Evolutionary conservation across 2,329 filamentous ascomycete species (phyloP), one percentile per base, ranked within the genome.

Genomic region (Sarocladium kiliense): DNA sequence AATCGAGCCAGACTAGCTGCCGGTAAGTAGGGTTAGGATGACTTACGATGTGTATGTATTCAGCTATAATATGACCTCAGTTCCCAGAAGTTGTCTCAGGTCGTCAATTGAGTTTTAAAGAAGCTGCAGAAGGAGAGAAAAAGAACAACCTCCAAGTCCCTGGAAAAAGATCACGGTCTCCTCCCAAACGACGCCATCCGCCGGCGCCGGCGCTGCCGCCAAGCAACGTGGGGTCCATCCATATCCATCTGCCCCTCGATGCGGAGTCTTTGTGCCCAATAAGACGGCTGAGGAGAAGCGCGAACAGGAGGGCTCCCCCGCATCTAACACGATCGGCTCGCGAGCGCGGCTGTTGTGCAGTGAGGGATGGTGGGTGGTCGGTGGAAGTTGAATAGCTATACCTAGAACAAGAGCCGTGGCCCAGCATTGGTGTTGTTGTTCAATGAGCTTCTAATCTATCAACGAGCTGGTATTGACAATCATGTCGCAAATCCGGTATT

Each of bases 271-370:
- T 25, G 21, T 19, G 50, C 34, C 44, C 50, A 53, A 53, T 53
- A 19, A 53, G 36, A 53, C 5, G 19, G 26, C 19, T 30, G 32
- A 41, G 21, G 19, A 53, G 12, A 18, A 39, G 9, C 10, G 11
- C 30, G 50, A 39, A 23, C 4, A 41, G 21, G 21, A n/a, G 21
- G 50, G 36, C 18, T 53, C 23, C 50, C 50, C 50, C 50, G 50
- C 50, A 39, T 53, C 27, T 51, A 11, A 3, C 11, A 51, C 18
- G 27, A 27, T 51, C 50, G 50, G 50, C 50, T 53, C 18, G 32
- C 50, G 30, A 53, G 36, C 23, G 50, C 50, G 50, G 50, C 50
- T 53, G 50, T 53, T 53, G 50, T 21, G 39, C 12, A 14, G 19
- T 9, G 50, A 41, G 32, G 16, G 26, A 12, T 36, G 44, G 23